Evolutionary conservation across 805 yeast genomes (phyloP).

Genomic region (Wickerhamiella kurtzmanii): DNA sequence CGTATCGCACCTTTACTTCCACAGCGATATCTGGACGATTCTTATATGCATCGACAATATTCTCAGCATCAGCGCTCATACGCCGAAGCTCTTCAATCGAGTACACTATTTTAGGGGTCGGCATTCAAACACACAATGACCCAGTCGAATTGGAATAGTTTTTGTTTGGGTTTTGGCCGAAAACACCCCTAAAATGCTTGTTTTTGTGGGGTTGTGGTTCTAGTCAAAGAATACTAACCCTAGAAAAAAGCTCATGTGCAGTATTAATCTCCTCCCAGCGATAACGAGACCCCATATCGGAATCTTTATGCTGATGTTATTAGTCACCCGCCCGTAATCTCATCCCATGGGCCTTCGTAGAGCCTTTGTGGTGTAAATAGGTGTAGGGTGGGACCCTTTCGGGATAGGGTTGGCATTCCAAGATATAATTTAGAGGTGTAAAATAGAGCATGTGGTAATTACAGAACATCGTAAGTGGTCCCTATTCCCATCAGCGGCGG

Average conservation of each 20-base stretch:
- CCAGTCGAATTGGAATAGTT: no score
- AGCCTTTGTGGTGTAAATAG: no score
- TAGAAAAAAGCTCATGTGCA: no score
- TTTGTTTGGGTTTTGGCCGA: not conserved
- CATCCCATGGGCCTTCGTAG: no score
- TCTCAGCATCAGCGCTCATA: not conserved
- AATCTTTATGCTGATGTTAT: no score
- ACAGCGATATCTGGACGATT: not conserved
- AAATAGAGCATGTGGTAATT: not conserved
- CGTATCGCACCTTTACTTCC: conserved; percentile 3
- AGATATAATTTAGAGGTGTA: not conserved
- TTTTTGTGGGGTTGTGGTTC: no score
- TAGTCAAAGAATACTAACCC: no score
- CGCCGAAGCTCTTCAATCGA: not conserved
- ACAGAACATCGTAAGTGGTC: not conserved
- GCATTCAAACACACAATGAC: conserved; percentile 1
- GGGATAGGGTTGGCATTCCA: not conserved
- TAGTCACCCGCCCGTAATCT: no score
- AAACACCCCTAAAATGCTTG: no score
- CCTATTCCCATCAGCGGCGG: not conserved
- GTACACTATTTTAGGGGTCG: conserved; percentile 3
- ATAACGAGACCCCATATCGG: no score
- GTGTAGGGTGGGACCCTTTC: not conserved
- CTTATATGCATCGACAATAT: not conserved
- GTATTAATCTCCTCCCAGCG: no score